Evolutionary conservation across 2,329 filamentous ascomycete species (phyloP).

Genomic region (Penicillium sp.): DNA sequence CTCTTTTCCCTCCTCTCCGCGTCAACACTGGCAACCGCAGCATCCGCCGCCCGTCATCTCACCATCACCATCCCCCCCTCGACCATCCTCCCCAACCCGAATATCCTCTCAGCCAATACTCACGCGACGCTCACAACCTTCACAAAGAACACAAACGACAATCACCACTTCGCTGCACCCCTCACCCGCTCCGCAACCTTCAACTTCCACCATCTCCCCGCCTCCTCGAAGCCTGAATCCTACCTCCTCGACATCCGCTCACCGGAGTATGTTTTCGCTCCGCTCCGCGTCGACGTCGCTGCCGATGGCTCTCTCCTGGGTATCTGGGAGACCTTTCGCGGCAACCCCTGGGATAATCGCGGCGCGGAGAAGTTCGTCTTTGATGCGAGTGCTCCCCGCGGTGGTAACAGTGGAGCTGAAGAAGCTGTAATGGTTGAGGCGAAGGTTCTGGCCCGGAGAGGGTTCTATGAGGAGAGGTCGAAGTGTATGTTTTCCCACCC

Average conservation of each 20-base stretch:
- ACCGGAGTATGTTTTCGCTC: constrained; percentile 63
- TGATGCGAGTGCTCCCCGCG: too few relatives aligned
- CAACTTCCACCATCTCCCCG: constrained; percentile 61
- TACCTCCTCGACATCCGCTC: constrained; percentile 78
- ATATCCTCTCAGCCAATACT: constrained; percentile 38
- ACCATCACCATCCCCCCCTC: constrained; percentile 37
- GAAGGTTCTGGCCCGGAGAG: constrained; percentile 54
- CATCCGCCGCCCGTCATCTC: too few relatives aligned
- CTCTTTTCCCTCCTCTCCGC: too few relatives aligned
- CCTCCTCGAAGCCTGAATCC: constrained; percentile 36
- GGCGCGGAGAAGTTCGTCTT: constrained; percentile 49
- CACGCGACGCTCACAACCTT: constrained; percentile 45
- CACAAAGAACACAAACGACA: too few relatives aligned
- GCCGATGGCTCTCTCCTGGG: constrained; percentile 45
- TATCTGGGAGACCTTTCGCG: constrained; percentile 76
- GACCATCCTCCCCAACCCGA: constrained; percentile 37
- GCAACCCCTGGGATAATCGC: constrained; percentile 82
- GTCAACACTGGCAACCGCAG: too few relatives aligned
- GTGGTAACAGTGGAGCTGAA: constrained; percentile 25
- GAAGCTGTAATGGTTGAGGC: constrained; percentile 50
- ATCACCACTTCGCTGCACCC: constrained; percentile 53
- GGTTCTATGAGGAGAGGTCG: constrained; percentile 73
- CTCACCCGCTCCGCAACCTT: constrained; percentile 63
- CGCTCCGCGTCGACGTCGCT: constrained; percentile 63
- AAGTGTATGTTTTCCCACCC: too few relatives aligned